Conservation (phyloP, 2,329 filamentous ascomycete genomes). For the Epichloe glyceriae region DNA sequence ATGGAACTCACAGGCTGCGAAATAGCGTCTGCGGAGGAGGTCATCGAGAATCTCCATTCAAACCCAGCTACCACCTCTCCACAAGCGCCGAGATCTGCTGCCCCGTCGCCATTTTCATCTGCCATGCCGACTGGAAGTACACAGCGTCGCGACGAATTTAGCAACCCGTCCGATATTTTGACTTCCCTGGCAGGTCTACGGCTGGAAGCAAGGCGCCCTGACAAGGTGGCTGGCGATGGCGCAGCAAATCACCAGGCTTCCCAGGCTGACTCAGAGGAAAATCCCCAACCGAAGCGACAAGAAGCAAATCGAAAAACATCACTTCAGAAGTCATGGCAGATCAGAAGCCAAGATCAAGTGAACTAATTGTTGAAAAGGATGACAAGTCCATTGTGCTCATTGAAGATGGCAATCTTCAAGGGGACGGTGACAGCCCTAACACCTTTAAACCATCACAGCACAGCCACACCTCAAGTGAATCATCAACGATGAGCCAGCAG, state of each 20-base stretch:
- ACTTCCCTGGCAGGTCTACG: slow-evolving; percentile 20
- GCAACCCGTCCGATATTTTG: slow-evolving; percentile 17
- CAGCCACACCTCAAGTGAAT: not conserved
- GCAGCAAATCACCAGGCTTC: not conserved
- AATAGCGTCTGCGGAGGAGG: slow-evolving; percentile 43
- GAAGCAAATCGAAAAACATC: slow-evolving; percentile 7
- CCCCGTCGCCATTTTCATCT: not conserved
- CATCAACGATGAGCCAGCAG: not conserved
- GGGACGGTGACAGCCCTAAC: not conserved
- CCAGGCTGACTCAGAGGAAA: slow-evolving; percentile 7
- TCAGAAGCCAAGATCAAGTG: not conserved
- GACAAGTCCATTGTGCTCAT: not conserved
- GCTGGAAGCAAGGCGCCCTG: slow-evolving; percentile 15
- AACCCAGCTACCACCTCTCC: slow-evolving; percentile 3
- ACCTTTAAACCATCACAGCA: not conserved
- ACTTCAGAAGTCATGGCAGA: not conserved
- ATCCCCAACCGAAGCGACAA: slow-evolving; percentile 7
- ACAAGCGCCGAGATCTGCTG: slow-evolving; percentile 1
- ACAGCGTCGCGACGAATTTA: not conserved
- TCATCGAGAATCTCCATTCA: slow-evolving; percentile 29
- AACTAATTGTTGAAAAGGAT: not conserved
- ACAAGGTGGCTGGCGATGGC: slow-evolving; percentile 6
- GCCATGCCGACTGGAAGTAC: not conserved
- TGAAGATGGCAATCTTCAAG: not conserved
- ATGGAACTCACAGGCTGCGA: slow-evolving; percentile 63